Evolutionary conservation across 139 green algal species (phyloP).

Genomic region (Chlorella vulgaris): DNA sequence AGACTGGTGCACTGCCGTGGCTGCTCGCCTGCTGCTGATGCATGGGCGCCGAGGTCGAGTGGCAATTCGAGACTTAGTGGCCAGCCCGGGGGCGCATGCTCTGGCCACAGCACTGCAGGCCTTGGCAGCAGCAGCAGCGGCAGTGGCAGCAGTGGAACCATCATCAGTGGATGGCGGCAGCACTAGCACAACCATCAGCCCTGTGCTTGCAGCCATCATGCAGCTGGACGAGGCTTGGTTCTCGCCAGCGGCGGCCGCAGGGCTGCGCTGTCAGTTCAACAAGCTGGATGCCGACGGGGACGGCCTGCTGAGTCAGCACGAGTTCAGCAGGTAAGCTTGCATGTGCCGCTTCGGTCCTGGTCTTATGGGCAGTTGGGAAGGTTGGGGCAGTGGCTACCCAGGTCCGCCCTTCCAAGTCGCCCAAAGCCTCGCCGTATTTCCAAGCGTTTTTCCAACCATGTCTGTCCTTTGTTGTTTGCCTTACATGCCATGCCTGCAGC

Average conservation of each 20-base stretch:
- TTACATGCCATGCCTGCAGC: conserved; percentile 47
- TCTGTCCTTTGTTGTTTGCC: neutral
- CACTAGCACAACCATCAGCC: neutral
- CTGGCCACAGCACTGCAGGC: conserved; percentile 12
- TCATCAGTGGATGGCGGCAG: conserved; percentile 1
- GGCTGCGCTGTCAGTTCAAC: conserved; percentile 64
- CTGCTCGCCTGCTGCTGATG: conserved; percentile 72
- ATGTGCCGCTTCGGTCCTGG: neutral
- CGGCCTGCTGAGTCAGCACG: conserved; percentile 54
- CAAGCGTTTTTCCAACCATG: no score
- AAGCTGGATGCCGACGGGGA: conserved; percentile 67
- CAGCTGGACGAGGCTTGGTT: conserved; percentile 63
- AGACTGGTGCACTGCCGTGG: conserved; percentile 61
- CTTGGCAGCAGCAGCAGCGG: neutral
- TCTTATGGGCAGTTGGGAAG: neutral
- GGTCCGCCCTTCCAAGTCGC: no score
- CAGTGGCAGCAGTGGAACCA: neutral
- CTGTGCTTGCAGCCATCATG: conserved; percentile 28
- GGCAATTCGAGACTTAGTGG: conserved; percentile 52
- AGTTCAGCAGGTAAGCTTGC: conserved; percentile 48
- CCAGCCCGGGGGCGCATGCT: conserved; percentile 47
- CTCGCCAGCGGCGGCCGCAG: conserved; percentile 51
- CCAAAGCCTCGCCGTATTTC: no score
- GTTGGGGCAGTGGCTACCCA: neutral
- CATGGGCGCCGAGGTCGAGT: conserved; percentile 56